Conservation (phyloP, 2,329 filamentous ascomycete genomes). For the Chalaropsis ovoidea region DNA sequence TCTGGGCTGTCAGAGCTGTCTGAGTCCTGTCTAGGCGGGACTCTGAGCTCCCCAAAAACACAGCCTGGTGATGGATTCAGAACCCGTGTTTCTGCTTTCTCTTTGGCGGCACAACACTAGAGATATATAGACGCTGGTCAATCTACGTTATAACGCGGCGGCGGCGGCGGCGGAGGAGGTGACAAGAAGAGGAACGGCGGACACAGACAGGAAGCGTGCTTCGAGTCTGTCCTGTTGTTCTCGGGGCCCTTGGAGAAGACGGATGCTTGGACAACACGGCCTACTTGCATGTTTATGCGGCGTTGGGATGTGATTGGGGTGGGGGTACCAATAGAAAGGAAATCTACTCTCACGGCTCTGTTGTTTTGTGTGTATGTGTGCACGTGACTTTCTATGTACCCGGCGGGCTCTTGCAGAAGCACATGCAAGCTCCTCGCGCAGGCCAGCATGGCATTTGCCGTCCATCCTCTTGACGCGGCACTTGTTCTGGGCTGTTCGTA, state of each 20-base stretch:
- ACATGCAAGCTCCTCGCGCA: neutral
- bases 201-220: neutral
- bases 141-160: neutral
- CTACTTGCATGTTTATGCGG: slow-evolving; percentile 21
- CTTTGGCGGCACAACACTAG: neutral
- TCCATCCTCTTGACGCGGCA: neutral
- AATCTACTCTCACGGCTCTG: neutral
- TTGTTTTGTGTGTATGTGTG: neutral
- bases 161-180: neutral
- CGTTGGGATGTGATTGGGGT: slow-evolving; percentile 21
- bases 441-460: neutral
- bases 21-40: no score
- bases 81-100: neutral
- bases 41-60: neutral
- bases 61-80: neutral
- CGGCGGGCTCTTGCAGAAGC: neutral
- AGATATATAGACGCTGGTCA: neutral
- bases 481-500: neutral
- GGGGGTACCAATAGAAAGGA: slow-evolving; percentile 13
- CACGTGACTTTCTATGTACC: slow-evolving; percentile 7
- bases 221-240: neutral
- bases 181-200: neutral
- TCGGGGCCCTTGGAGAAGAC: neutral
- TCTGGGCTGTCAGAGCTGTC: no score
- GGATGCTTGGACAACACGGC: slow-evolving; percentile 14